A percentile compares a stretch with the other conserved stretches of the same genome.
phyloP scores from a whole-genome alignment of 768 basidiomycete species.

The Pulveroboletus frians region DNA sequence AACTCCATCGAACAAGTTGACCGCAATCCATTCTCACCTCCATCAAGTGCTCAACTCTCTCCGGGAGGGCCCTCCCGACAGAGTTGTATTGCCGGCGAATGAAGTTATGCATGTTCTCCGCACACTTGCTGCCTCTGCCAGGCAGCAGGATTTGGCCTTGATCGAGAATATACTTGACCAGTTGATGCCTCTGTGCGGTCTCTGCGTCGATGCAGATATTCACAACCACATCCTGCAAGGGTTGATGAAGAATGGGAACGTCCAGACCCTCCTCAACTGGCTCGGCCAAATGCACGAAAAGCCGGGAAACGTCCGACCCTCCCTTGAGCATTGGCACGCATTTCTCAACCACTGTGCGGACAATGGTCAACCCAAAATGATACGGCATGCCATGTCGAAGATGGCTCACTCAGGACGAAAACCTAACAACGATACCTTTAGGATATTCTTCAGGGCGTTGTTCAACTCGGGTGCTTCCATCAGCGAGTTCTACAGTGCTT shows the following conservation, averaged over 20 bases:
- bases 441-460: constrained; percentile 43
- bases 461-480: constrained; percentile 30
- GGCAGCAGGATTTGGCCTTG: constrained; percentile 48
- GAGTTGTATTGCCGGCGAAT: constrained; percentile 9
- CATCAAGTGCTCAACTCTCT: constrained; percentile 21
- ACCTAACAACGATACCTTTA: constrained; percentile 45
- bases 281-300: constrained; percentile 48
- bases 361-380: constrained; percentile 22
- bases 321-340: constrained; percentile 50
- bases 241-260: constrained; percentile 42
- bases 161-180: constrained; percentile 50
- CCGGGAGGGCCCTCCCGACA: constrained; percentile 5
- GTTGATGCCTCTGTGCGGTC: constrained; percentile 43
- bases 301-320: constrained; percentile 42
- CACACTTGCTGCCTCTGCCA: constrained; percentile 47
- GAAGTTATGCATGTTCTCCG: constrained; percentile 40
- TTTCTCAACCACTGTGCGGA: constrained; percentile 41
- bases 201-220: constrained; percentile 40
- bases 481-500: constrained; percentile 35
- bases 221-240: constrained; percentile 47
- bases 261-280: constrained; percentile 45
- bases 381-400: constrained; percentile 30
- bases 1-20: constrained; percentile 15
- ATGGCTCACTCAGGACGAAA: constrained; percentile 37
- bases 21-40: constrained; percentile 20